Base-by-base conservation (phyloP, 2,329 filamentous ascomycete species). In the Aspergillus chevalieri region DNA sequence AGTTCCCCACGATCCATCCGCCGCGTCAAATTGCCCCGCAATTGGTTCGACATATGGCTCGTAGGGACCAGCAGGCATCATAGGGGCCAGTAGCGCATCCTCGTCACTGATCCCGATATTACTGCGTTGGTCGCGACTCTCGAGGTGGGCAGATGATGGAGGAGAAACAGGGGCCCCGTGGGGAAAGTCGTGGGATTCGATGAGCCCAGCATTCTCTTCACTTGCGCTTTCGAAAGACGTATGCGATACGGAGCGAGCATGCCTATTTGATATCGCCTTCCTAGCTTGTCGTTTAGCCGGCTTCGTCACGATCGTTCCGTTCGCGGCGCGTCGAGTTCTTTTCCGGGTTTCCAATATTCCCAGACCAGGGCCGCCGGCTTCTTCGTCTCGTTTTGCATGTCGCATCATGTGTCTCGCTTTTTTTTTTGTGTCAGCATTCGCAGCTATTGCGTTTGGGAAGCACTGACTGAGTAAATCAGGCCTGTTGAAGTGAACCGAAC, bases 401-500 rank as follows among this genome's bases (percentile, higher is more conserved):
- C 76, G 72, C 45, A 64, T 61, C 70, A 83, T 77, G 62, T 85
- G 82, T 55, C 82, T 73, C 38, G 78, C 81, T 83, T 50, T 14
- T 55, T 14, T 55, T 58, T 49, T 66, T 53, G 45, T 44, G 44
- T 44, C 28, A 28, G 12, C 9, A 26, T 30, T 10, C 45, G 34
- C 15, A 7, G n/a, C 5, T 4, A 9, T 43, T 12, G 44, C 28
- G 10, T 14, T 5, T 14, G 15, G 39, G 26, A 46, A 43, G 12
- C 24, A 49, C 73, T 65, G 68, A 79, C 80, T 77, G 49, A 82
- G 65, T 39, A 84, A 65, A 63, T 84, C 82, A 22, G 76, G 78
- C 42, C 82, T 73, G 57, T 80, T 80, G 63, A 84, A 84, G 58
- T 82, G 79, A 24, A 80, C 79, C 49, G 75, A 74, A 54, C 82